phyloP scores from a whole-genome alignment of 164 flowering plant genomes.

The Aristolochia contorta region DNA sequence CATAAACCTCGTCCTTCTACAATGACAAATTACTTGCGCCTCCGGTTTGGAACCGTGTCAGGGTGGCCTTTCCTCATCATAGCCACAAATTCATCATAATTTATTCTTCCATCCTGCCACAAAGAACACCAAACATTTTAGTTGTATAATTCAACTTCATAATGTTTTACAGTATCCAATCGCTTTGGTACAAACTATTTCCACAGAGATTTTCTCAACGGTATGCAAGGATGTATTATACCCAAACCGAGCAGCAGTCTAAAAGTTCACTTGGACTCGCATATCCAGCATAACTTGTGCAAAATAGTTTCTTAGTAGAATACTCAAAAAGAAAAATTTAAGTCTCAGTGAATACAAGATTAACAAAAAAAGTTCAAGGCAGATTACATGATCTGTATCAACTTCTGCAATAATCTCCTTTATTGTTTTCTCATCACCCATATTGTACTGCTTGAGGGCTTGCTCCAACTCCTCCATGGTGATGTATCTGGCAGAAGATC shows the following conservation, averaged over 20 bases:
- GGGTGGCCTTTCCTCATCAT: conserved; percentile 96
- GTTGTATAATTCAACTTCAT: too few species aligned
- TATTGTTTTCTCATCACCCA: conserved; percentile 82
- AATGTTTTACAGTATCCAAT: too few species aligned
- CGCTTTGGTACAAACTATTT: too few species aligned
- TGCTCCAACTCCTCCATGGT: conserved; percentile 86
- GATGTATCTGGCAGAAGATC: conserved; percentile 48
- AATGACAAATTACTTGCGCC: conserved; percentile 28
- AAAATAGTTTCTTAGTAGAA: not conserved
- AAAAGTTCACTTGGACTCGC: not conserved
- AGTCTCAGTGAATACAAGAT: not conserved
- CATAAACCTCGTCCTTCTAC: not conserved
- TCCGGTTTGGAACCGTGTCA: conserved; percentile 42
- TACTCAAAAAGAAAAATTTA: not conserved
- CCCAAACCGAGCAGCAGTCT: not conserved
- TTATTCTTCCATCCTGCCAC: conserved; percentile 88
- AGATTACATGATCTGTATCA: conserved; percentile 74
- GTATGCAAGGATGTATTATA: not conserved
- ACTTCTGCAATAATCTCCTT: conserved; percentile 95
- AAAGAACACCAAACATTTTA: not conserved
- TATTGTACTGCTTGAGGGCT: conserved; percentile 70
- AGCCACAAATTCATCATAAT: conserved; percentile 81
- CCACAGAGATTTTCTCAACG: too few species aligned
- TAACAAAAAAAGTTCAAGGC: too few species aligned
- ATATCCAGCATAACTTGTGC: not conserved